phyloP scores from a whole-genome alignment of 306 rosid species.

The Cotoneaster glaucophyllus region DNA sequence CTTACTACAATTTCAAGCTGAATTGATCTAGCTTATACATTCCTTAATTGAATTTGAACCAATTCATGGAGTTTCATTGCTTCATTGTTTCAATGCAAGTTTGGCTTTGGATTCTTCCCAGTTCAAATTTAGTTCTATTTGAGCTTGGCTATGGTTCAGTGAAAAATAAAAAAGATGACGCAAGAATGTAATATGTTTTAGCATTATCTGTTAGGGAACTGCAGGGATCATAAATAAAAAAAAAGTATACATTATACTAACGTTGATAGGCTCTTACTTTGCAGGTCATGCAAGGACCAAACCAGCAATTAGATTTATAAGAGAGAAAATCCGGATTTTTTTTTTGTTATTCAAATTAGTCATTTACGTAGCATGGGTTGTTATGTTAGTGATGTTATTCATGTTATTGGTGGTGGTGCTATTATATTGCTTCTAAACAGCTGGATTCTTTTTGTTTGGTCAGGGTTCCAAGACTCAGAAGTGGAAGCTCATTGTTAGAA shows the following conservation, averaged over 20 bases:
- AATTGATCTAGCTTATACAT: neutral
- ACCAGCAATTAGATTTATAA: neutral
- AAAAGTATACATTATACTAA: neutral
- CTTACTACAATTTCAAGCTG: neutral
- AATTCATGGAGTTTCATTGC: neutral
- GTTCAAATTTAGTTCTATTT: neutral
- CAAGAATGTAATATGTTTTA: neutral
- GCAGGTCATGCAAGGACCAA: neutral
- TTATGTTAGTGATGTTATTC: neutral
- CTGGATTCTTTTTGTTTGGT: slow-evolving; percentile 15
- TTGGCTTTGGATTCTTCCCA: neutral
- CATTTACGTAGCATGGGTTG: neutral
- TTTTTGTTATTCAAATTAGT: neutral
- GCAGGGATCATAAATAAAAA: neutral
- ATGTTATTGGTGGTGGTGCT: neutral
- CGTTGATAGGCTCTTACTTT: neutral
- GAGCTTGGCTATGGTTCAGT: neutral
- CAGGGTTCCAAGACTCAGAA: slow-evolving; percentile 95
- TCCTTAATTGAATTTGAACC: neutral
- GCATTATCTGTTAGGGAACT: neutral
- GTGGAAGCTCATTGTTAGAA: slow-evolving; percentile 90
- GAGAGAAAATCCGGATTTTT: neutral
- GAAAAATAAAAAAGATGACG: neutral
- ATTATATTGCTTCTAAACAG: slow-evolving; percentile 6
- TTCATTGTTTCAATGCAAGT: neutral